Evolutionary conservation across 2,329 filamentous ascomycete species (phyloP), one percentile per base, ranked within the genome.

Genomic region (Trichoderma sp.): DNA sequence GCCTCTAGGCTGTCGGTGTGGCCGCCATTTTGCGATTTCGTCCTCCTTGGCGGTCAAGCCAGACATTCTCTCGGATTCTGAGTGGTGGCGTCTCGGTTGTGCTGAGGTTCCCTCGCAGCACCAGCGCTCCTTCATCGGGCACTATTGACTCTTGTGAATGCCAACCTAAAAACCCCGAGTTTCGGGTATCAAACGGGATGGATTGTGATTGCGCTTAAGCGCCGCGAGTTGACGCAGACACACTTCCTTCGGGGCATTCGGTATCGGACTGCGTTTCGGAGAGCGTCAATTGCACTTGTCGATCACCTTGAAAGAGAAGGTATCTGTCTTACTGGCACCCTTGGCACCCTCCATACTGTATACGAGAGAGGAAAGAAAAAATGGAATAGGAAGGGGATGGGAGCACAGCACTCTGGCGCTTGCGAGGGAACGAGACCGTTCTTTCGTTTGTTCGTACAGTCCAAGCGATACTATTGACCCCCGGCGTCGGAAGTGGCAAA

Each of bases 401-500:
- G 41, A 65, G 29, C 21, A 38, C 16, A 18, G 38, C 3, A 41
- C 38, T 35, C 59, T 50, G 35, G n/a, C 14, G 21, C n/a, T 72
- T 63, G 35, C 5, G 24, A 50, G 31, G 41, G n/a, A 16, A 8
- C 8, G 31, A 33, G 29, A 29, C 60, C 45, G 27, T 21, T 27
- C 14, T 35, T 45, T 45, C 41, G 41, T n/a, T 45, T 45, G 24
- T 53, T 14, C 69, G 11, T 53, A 31, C 41, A 38, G 60, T 65
- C 59, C 31, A 73, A 41, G 69, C 69, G 60, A 73, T 41, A 24
- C 38, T 16, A 38, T 65, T 65, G 59, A 24, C n/a, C 29, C 59
- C 69, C 69, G 69, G 69, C 69, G 56, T 73, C 69, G 69, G 69
- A 73, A 53, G 69, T 73, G 69, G 69, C 69, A 65, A 72, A 73